These are phyloP conservation scores for Globisporangium okanoganense DNA, from an alignment of 352 stramenopile genomes.

Conservation along the genomic window DNA sequence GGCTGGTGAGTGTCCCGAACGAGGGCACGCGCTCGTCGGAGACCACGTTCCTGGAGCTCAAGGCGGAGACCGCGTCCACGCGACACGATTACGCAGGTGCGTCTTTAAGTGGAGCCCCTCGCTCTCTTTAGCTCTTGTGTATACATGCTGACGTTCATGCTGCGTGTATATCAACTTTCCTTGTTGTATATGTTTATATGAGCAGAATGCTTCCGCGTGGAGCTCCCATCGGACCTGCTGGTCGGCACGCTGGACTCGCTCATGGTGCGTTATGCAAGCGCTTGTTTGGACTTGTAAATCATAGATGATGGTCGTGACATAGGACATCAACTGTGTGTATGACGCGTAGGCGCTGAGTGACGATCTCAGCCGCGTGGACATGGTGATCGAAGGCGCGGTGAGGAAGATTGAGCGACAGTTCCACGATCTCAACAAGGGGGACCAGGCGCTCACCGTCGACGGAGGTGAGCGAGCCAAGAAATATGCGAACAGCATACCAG, in stretches of 20 bases:
- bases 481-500: neutral
- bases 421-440: slow-evolving; percentile 89
- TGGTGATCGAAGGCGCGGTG: slow-evolving; percentile 93
- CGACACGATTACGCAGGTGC: slow-evolving; percentile 66
- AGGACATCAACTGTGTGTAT: neutral
- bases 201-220: slow-evolving; percentile 76
- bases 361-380: slow-evolving; percentile 95
- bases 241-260: slow-evolving; percentile 97
- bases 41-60: slow-evolving; percentile 83
- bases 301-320: neutral
- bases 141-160: neutral
- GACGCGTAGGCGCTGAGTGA: slow-evolving; percentile 75
- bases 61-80: slow-evolving; percentile 77
- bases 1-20: slow-evolving; percentile 84
- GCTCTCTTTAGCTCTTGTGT: neutral
- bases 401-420: slow-evolving; percentile 97
- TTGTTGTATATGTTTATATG: neutral
- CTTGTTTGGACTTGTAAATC: neutral
- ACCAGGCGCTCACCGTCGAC: slow-evolving; percentile 82
- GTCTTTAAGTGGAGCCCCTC: neutral
- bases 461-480: slow-evolving; percentile 35
- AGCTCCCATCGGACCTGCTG: slow-evolving; percentile 92
- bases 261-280: slow-evolving; percentile 67
- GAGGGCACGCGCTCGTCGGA: slow-evolving; percentile 77
- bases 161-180: neutral